Evolutionary conservation across 2,329 filamentous ascomycete genomes (phyloP), one percentile per base, ranked within the genome.

Genomic region (Diaporthe citri): DNA sequence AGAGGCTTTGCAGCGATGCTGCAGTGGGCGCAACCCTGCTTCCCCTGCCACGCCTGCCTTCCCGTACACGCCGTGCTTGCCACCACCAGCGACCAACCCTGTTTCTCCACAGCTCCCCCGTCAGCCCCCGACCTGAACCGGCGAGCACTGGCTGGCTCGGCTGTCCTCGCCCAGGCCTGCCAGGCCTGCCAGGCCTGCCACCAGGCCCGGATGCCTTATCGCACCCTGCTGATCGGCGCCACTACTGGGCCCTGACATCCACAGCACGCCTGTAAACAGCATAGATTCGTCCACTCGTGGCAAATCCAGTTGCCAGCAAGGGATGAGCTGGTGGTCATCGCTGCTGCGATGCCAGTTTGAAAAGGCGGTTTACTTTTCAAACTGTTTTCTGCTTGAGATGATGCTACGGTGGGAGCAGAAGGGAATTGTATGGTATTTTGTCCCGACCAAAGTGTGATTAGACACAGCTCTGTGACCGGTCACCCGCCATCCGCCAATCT

Each of bases 1-100:
- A 31, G 52, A 57, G 39, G 64, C 64, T 67, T 28, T 67, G 46
- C 64, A 67, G 62, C 46, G 62, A 67, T 67, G 62, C 62, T 67
- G n/a, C n/a, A n/a, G n/a, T n/a, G 46, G 64, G 46, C 64, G 34
- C 64, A 52, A 28, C 31, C 64, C 64, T 67, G 64, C 46, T 17
- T 12, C 20, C 28, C 41, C 22, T 51, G 60, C 41, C 60, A 60
- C 57, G 57, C 57, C 57, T 25, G 57, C 57, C 57, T 41, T 36
- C 1, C 20, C 20, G 12, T 15, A 25, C n/a, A 17, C 51, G 51
- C 51, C n/a, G 60, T 28, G 60, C 46, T 67, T 52, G 62, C 62
- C 62, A 52, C 62, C 31, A 12, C 46, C 62, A 67, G 62, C 62
- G 62, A 39, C 46, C 31, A 67, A 67, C 62, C 62, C 62, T 67